phyloP scores from a whole-genome alignment of 1,284 basidiomycete species.

The Microbotryum saponariae region DNA sequence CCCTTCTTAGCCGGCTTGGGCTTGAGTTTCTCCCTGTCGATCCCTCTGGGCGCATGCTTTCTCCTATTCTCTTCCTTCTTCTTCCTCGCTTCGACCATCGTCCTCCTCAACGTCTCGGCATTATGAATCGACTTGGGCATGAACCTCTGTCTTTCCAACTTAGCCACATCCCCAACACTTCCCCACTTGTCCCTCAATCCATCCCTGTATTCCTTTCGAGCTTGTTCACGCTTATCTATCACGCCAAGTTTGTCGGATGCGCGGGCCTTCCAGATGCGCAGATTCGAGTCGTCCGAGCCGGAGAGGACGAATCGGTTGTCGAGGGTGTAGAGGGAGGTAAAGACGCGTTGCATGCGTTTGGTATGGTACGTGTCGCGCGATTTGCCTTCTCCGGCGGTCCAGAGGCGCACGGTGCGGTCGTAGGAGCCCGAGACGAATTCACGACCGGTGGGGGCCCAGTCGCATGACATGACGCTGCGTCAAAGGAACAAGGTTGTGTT shows the following conservation, averaged over 20 bases:
- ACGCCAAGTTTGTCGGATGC: slow-evolving; percentile 89
- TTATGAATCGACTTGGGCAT: slow-evolving; percentile 85
- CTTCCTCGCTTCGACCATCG: slow-evolving; percentile 81
- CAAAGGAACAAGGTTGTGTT: not conserved
- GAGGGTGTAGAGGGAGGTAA: slow-evolving; percentile 60
- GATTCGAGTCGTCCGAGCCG: slow-evolving; percentile 94
- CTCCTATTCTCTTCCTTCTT: slow-evolving; percentile 90
- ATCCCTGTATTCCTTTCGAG: slow-evolving; percentile 85
- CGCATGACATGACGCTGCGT: slow-evolving; percentile 39
- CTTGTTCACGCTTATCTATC: slow-evolving; percentile 82
- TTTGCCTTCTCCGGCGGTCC: slow-evolving; percentile 79
- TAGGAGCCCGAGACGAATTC: slow-evolving; percentile 94
- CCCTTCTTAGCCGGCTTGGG: slow-evolving; percentile 86
- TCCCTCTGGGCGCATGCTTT: slow-evolving; percentile 55
- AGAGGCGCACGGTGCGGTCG: slow-evolving; percentile 89
- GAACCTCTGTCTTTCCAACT: slow-evolving; percentile 72
- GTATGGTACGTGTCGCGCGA: slow-evolving; percentile 91
- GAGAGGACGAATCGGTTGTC: slow-evolving; percentile 89
- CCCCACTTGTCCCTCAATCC: slow-evolving; percentile 85
- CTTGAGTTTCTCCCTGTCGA: slow-evolving; percentile 73
- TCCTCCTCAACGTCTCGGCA: slow-evolving; percentile 76
- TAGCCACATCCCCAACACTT: slow-evolving; percentile 69
- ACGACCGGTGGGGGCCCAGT: slow-evolving; percentile 70
- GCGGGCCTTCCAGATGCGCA: slow-evolving; percentile 91
- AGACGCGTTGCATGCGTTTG: slow-evolving; percentile 87